Conservation (phyloP, 352 stramenopile species). For the Pythium myriotylum region DNA sequence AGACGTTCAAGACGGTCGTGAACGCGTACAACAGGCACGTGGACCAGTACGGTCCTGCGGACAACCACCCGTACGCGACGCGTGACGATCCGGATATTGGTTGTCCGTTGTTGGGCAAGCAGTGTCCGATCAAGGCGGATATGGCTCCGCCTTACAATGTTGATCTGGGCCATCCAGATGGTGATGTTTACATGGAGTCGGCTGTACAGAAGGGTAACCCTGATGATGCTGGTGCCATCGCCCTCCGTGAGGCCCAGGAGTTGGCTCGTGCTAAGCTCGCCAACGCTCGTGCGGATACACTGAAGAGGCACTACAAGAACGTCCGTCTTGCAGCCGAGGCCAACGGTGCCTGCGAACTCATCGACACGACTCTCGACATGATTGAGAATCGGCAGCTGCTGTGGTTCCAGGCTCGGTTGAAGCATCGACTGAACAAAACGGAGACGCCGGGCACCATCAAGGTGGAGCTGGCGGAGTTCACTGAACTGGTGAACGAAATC, state of each 20-base stretch:
- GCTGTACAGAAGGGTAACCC: slow-evolving; percentile 65
- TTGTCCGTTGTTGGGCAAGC: slow-evolving; percentile 89
- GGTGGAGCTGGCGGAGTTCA: slow-evolving; percentile 81
- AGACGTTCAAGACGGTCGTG: slow-evolving; percentile 92
- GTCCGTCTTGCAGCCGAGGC: slow-evolving; percentile 79
- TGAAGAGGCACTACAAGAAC: slow-evolving; percentile 91
- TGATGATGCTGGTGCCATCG: slow-evolving; percentile 71
- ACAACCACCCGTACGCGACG: slow-evolving; percentile 88
- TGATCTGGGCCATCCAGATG: slow-evolving; percentile 82
- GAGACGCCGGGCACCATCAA: slow-evolving; percentile 88
- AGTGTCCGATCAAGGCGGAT: slow-evolving; percentile 91
- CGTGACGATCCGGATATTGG: slow-evolving; percentile 81
- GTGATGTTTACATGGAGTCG: slow-evolving; percentile 79
- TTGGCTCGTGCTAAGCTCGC: slow-evolving; percentile 62
- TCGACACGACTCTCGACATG: slow-evolving; percentile 75
- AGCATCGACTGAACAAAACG: slow-evolving; percentile 68
- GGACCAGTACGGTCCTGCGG: slow-evolving; percentile 86
- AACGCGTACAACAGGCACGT: slow-evolving; percentile 92
- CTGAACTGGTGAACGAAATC: slow-evolving; percentile 80
- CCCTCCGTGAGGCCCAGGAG: slow-evolving; percentile 68
- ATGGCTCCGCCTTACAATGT: slow-evolving; percentile 67
- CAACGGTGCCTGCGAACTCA: slow-evolving; percentile 75
- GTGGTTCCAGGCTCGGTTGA: slow-evolving; percentile 80
- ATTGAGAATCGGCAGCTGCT: slow-evolving; percentile 69
- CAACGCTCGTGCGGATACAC: slow-evolving; percentile 70